Evolutionary conservation across 192 early-diverging fungal genomes (phyloP).

Genomic region (Coemansia sp.): DNA sequence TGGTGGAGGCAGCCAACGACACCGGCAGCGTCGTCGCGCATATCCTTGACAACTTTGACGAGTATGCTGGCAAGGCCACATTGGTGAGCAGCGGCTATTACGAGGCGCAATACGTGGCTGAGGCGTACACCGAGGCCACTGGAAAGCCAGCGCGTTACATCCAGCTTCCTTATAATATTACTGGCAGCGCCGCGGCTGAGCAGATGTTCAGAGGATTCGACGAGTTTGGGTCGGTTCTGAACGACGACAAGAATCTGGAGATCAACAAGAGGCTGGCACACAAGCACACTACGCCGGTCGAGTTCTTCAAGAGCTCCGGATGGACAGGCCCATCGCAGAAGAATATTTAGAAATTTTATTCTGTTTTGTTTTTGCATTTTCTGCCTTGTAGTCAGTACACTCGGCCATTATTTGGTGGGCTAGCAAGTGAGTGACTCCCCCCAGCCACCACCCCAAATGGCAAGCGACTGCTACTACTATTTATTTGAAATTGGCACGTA

Average conservation of each 20-base stretch:
- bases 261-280: conserved; percentile 20
- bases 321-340: conserved; percentile 56
- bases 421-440: too few relatives aligned
- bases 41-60: conserved; percentile 32
- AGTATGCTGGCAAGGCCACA: conserved; percentile 18
- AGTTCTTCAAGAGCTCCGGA: conserved; percentile 36
- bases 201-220: conserved; percentile 34
- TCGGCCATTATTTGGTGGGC: too few relatives aligned
- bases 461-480: neutral
- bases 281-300: conserved; percentile 27
- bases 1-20: conserved; percentile 42
- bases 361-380: neutral
- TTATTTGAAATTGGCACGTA: conserved; percentile 6
- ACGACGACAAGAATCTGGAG: conserved; percentile 22
- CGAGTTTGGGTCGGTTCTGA: conserved; percentile 56
- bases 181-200: conserved; percentile 6
- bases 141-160: conserved; percentile 37
- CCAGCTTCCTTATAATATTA: conserved; percentile 22
- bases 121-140: conserved; percentile 36
- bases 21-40: conserved; percentile 34
- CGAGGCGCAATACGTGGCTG: conserved; percentile 36
- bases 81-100: conserved; percentile 39
- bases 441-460: too few relatives aligned
- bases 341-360: neutral
- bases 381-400: neutral